Conservation (phyloP, 805 yeast genomes). For the Candida bentonensis region DNA sequence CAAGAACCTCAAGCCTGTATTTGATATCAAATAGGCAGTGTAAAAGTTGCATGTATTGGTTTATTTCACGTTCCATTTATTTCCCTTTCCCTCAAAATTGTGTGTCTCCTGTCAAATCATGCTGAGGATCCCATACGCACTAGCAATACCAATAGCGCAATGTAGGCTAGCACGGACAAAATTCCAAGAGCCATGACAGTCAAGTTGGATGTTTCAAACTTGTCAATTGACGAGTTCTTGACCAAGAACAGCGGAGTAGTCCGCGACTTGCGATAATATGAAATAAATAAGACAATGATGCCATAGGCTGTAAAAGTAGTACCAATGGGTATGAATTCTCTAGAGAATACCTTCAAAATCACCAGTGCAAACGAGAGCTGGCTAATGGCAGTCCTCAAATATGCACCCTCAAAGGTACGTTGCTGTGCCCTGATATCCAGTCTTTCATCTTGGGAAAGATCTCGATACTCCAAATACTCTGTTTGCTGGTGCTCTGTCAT, state of each 20-base stretch:
- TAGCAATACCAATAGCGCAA: slow-evolving; percentile 37
- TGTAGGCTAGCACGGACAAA: slow-evolving; percentile 37
- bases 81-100: background rate
- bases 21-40: slow-evolving; percentile 52
- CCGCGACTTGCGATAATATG: slow-evolving; percentile 19
- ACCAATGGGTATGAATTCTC: slow-evolving; percentile 54
- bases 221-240: slow-evolving; percentile 25
- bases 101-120: background rate
- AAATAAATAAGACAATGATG: slow-evolving; percentile 26
- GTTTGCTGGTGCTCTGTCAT: background rate
- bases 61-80: background rate
- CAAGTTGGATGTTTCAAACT: slow-evolving; percentile 48
- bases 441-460: slow-evolving; percentile 6
- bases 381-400: slow-evolving; percentile 58
- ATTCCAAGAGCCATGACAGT: slow-evolving; percentile 37
- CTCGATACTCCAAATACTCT: background rate
- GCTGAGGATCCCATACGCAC: slow-evolving; percentile 23
- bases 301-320: slow-evolving; percentile 53
- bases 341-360: slow-evolving; percentile 48
- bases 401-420: slow-evolving; percentile 76
- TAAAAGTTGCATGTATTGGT: background rate
- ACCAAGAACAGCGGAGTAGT: slow-evolving; percentile 24
- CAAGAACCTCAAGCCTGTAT: slow-evolving; percentile 73
- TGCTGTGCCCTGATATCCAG: slow-evolving; percentile 46
- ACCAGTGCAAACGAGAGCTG: slow-evolving; percentile 51